A percentile compares a stretch with the other conserved stretches of the same genome.
phyloP scores from a whole-genome alignment of 371 early-diverging fungal species.

The Mortierella sp. region DNA sequence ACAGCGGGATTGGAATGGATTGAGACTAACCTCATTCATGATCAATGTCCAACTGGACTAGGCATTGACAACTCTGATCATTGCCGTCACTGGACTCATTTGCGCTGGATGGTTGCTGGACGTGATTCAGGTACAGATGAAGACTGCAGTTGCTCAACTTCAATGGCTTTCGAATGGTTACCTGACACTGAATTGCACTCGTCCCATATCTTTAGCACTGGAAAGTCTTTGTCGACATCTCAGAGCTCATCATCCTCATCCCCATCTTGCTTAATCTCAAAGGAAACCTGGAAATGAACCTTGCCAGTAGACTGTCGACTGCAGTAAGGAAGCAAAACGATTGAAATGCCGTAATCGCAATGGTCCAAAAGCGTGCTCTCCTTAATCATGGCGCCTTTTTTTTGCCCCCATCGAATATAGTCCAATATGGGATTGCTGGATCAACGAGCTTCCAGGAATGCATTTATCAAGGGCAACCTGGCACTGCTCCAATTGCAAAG shows the following conservation, averaged over 20 bases:
- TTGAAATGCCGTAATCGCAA: no score
- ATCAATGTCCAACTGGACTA: conserved; percentile 28
- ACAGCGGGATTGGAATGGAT: neutral
- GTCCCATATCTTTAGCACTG: conserved; percentile 58
- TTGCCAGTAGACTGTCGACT: conserved; percentile 83
- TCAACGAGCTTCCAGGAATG: conserved; percentile 56
- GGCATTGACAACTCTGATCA: conserved; percentile 74
- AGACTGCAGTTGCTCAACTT: neutral
- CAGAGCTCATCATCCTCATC: conserved; percentile 83
- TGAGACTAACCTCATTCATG: neutral
- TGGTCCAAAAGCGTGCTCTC: no score
- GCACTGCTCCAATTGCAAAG: conserved; percentile 76
- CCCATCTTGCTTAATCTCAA: conserved; percentile 85
- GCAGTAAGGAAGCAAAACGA: conserved; percentile 58
- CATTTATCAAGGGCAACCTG: conserved; percentile 72
- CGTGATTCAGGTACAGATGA: conserved; percentile 61
- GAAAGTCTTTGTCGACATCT: conserved; percentile 71
- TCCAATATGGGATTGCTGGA: conserved; percentile 75
- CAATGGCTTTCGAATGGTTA: no score
- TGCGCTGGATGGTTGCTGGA: conserved; percentile 77
- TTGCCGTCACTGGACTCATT: conserved; percentile 75
- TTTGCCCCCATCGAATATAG: conserved; percentile 27
- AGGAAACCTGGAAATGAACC: conserved; percentile 89
- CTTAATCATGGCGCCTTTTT: neutral
- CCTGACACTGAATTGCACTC: neutral